These are phyloP conservation scores for Flaveria ramosissima DNA, from an alignment of 129 eudicot species.

Conservation along the genomic window DNA sequence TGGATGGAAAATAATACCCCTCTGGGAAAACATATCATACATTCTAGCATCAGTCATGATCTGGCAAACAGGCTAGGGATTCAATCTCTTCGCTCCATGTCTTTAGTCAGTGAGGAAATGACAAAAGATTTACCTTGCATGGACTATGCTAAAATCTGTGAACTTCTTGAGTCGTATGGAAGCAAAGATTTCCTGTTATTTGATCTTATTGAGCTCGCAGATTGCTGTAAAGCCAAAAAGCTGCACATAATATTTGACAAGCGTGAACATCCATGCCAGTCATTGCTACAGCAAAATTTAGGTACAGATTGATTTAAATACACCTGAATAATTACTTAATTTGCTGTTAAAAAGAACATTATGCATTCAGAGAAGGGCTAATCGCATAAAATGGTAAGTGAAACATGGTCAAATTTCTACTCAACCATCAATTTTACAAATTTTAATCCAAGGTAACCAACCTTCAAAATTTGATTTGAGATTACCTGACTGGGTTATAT, in stretches of 20 bases:
- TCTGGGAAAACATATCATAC: slow-evolving; percentile 68
- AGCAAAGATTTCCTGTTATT: slow-evolving; percentile 65
- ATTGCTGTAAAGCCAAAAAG: slow-evolving; percentile 89
- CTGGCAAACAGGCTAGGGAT: slow-evolving; percentile 82
- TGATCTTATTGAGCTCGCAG: slow-evolving; percentile 95
- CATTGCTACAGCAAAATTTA: slow-evolving; percentile 90
- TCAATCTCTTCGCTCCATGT: slow-evolving; percentile 79
- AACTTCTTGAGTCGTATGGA: slow-evolving; percentile 71
- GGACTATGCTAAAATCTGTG: slow-evolving; percentile 77
- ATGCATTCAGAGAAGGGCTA: background rate
- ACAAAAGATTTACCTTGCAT: slow-evolving; percentile 90
- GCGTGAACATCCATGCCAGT: slow-evolving; percentile 87
- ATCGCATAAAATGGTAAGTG: background rate
- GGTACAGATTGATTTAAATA: slow-evolving; percentile 44
- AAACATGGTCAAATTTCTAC: background rate
- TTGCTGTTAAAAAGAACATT: slow-evolving; percentile 24
- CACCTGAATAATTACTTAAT: background rate
- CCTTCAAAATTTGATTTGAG: background rate
- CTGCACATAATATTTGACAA: slow-evolving; percentile 89
- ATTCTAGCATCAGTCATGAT: slow-evolving; percentile 74
- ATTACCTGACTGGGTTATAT: background rate
- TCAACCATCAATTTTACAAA: background rate
- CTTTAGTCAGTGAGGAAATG: slow-evolving; percentile 94
- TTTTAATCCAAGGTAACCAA: slow-evolving; percentile 9
- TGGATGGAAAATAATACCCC: slow-evolving; percentile 80